Evolutionary conservation across 23 red algal species (phyloP), one percentile per base, ranked within the genome.

Genomic region (Gracilaria domingensis): DNA sequence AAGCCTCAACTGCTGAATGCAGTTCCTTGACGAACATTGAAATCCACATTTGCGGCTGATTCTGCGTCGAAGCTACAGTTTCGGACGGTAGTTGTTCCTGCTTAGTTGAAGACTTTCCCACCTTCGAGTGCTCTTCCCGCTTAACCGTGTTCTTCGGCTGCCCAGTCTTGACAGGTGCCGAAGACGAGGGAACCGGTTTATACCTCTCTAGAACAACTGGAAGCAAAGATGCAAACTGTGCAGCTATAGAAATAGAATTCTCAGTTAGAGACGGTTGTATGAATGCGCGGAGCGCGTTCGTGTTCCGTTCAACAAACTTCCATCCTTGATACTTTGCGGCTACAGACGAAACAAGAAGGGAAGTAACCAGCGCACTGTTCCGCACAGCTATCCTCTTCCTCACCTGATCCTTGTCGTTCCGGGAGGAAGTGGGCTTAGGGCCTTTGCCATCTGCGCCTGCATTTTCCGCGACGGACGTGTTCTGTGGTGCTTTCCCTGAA

Each of bases 251-350:
- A 42, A 93, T 25, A 37, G 55, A 50, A 28, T 85, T 74, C 26
- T 90, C 92, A 8, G 61, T 61, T 36, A 98, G 20, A 40, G 91
- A 84, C 25, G 95, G 91, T 29, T 70, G 45, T 35, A 89, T 78
- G 40, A 98, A 61, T 0, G 77, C 79, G 14, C 51, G 34, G 45
- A 98, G 53, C 30, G 91, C 66, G 11, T 32, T 62, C 25, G 21
- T 59, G 67, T 98, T 98, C 12, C 48, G 47, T 24, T 82, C 42
- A 6, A 90, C 76, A 84, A 93, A 98, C 29, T 42, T 70, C 48
- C 20, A 53, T 1, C 91, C 91, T 75, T 94, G 91, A 74, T 78
- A 65, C 23, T 88, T 80, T 7, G 75, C 45, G n/a, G 93, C 59
- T 45, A 93, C 83, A 17, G 78, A 76, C 21, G 60, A 56, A 16